These are phyloP conservation scores for Pseudoperonospora humuli DNA, from an alignment of 352 stramenopile genomes.

Conservation along the genomic window DNA sequence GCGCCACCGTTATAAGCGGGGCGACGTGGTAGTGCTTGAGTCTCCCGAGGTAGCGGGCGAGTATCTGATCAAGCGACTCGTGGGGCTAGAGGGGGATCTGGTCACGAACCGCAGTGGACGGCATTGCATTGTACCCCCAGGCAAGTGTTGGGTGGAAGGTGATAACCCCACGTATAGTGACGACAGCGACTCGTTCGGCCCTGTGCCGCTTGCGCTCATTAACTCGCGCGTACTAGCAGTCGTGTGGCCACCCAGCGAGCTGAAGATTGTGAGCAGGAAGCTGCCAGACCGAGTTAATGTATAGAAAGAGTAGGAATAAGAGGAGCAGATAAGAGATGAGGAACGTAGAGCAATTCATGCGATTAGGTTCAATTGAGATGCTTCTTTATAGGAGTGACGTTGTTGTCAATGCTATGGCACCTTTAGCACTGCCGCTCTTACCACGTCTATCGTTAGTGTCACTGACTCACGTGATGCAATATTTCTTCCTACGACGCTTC, in stretches of 20 bases:
- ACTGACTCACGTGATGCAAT: too few relatives aligned
- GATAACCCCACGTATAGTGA: slow-evolving; percentile 72
- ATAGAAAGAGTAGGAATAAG: slow-evolving; percentile 9
- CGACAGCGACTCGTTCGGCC: slow-evolving; percentile 69
- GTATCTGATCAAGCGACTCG: slow-evolving; percentile 71
- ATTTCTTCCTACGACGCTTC: too few relatives aligned
- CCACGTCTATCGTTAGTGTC: too few relatives aligned
- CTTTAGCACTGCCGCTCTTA: too few relatives aligned
- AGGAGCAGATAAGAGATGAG: slow-evolving; percentile 3
- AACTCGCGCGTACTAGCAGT: slow-evolving; percentile 68
- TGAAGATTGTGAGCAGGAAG: slow-evolving; percentile 53
- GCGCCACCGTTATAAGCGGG: slow-evolving; percentile 47
- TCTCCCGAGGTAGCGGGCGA: slow-evolving; percentile 49
- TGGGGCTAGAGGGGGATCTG: slow-evolving; percentile 68
- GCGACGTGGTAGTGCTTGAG: slow-evolving; percentile 75
- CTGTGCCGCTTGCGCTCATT: slow-evolving; percentile 75
- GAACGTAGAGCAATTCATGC: too few relatives aligned
- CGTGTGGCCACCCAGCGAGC: slow-evolving; percentile 61
- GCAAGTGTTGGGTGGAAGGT: slow-evolving; percentile 83
- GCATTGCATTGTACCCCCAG: slow-evolving; percentile 41
- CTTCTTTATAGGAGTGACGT: too few relatives aligned
- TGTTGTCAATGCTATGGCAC: too few relatives aligned
- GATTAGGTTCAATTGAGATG: too few relatives aligned
- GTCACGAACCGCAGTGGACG: slow-evolving; percentile 41
- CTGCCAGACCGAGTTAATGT: slow-evolving; percentile 52